These are phyloP conservation scores for Letharia columbiana DNA, from an alignment of 495 filamentous ascomycete species.

Conservation along the genomic window DNA sequence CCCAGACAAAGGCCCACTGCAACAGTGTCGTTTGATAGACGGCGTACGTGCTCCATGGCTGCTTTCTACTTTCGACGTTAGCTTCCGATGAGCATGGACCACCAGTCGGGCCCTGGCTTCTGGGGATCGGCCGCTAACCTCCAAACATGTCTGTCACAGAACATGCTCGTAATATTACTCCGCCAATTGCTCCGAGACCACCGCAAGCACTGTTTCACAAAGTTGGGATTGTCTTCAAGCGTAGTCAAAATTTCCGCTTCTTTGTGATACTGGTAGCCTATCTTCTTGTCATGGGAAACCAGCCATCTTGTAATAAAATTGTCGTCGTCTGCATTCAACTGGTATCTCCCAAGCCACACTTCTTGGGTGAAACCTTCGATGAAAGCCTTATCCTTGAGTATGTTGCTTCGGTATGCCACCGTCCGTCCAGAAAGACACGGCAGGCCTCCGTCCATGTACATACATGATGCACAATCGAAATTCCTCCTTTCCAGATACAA, in stretches of 20 bases:
- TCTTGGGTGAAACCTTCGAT: slow-evolving; percentile 64
- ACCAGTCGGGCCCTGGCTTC: background rate
- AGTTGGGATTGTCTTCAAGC: slow-evolving; percentile 63
- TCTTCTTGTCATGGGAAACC: slow-evolving; percentile 66
- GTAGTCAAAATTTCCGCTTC: slow-evolving; percentile 70
- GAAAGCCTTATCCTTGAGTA: slow-evolving; percentile 70
- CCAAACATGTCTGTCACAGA: slow-evolving; percentile 59
- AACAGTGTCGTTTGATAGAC: slow-evolving; percentile 67
- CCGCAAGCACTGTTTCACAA: slow-evolving; percentile 67
- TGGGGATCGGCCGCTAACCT: slow-evolving; percentile 39
- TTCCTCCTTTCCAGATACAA: slow-evolving; percentile 77
- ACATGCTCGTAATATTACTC: slow-evolving; percentile 70
- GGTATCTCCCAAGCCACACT: slow-evolving; percentile 53
- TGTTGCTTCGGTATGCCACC: slow-evolving; percentile 71
- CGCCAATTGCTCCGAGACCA: slow-evolving; percentile 80
- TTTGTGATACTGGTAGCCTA: slow-evolving; percentile 65
- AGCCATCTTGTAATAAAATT: slow-evolving; percentile 79
- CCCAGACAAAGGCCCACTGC: slow-evolving; percentile 57
- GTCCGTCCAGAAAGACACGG: slow-evolving; percentile 84
- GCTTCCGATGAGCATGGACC: slow-evolving; percentile 18
- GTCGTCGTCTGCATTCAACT: slow-evolving; percentile 75
- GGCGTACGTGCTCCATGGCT: slow-evolving; percentile 69
- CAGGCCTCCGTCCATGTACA: slow-evolving; percentile 75
- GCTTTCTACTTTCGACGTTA: slow-evolving; percentile 44
- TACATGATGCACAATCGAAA: slow-evolving; percentile 82